Conservation (phyloP, 306 rosid species). For the Trichosanthes cucumerina region DNA sequence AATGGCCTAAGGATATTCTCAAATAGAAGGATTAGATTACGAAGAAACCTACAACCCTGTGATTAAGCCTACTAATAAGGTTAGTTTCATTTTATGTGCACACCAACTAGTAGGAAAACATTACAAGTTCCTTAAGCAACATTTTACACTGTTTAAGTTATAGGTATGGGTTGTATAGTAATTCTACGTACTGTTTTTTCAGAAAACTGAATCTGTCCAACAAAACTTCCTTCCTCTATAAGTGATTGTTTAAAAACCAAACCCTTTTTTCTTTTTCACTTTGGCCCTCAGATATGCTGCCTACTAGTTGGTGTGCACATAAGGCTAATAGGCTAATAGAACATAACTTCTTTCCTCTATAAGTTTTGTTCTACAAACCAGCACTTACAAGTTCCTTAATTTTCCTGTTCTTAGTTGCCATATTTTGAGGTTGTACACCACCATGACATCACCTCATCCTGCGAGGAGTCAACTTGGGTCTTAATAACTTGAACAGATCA, state of each 20-base stretch:
- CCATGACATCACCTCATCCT: conserved; percentile 95
- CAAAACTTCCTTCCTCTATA: neutral
- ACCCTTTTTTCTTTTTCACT: conserved; percentile 35
- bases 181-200: neutral
- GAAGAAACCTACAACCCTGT: too few species aligned
- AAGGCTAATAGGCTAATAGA: too few species aligned
- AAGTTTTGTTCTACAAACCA: too few species aligned
- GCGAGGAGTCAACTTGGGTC: conserved; percentile 15
- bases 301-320: too few species aligned
- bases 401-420: conserved; percentile 32
- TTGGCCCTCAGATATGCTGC: conserved; percentile 39
- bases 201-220: neutral
- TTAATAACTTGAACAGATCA: neutral
- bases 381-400: too few species aligned
- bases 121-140: neutral
- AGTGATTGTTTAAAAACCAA: conserved; percentile 30
- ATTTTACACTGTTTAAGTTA: neutral
- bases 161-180: neutral
- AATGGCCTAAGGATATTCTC: too few species aligned
- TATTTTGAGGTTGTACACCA: conserved; percentile 44
- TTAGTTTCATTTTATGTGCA: neutral
- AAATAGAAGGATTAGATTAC: too few species aligned
- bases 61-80: too few species aligned
- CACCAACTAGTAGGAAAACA: neutral
- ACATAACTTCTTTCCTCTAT: too few species aligned